Evolutionary conservation across 352 stramenopile species (phyloP), one percentile per base, ranked within the genome.

Genomic region (Pythium sp.): DNA sequence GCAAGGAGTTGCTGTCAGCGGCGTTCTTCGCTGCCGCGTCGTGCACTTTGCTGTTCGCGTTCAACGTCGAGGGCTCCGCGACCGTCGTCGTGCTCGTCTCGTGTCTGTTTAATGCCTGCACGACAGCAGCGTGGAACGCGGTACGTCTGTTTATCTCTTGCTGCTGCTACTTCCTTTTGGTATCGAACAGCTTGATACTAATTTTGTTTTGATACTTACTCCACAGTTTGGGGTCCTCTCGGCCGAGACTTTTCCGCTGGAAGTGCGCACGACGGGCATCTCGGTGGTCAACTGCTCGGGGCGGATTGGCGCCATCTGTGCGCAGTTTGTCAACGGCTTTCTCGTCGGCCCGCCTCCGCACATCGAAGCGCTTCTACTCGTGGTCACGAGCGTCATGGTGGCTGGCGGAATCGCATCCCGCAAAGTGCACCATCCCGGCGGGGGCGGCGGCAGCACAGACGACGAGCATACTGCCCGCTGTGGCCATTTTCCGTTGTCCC

Each of bases 31-130:
- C 85, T n/a, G 88, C 89, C 11, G 82, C 74, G 12, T 68, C 75
- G 9, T 89, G 80, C 43, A 80, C 89, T 15, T 46, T 96, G 49
- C 68, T 95, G 30, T 97, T 97, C 70, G 89, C 91, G 4, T 86
- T 96, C 54, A 81, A 92, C 8, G 72, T 78, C 28, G 81, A 88
- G 62, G 81, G 84, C 24, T 91, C 80, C 0, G 77, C 79, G 58
- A 84, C 82, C 9, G 67, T 84, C 24, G 89, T 98, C 70, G 92
- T 98, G 9, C 18, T 92, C 7, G 84, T 90, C 22, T 95, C 92
- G 5, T 98, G 90, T 72, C 69, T 93, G 14, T 98, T 98, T 76
- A 97, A 98, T 74, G 91, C 90, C 26, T 97, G 93, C 67, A 93
- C 83, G 0, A 96, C 93, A 12, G 79, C 85, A 20, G 86, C 86